phyloP scores from a whole-genome alignment of 2,329 filamentous ascomycete species.

The Ceratocystis colombiana region DNA sequence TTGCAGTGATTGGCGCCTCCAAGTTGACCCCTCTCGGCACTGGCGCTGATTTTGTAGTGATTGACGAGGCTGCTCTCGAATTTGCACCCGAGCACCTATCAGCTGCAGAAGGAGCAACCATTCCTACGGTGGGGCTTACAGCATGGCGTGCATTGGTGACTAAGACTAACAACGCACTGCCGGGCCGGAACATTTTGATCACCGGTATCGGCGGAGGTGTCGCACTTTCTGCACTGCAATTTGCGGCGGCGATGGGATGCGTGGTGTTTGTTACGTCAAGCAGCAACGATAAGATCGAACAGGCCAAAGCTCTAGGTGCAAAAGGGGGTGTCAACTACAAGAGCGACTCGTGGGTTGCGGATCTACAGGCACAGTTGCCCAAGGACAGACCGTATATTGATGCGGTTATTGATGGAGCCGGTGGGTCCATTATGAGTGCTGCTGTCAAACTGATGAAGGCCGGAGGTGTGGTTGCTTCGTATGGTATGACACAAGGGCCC shows the following conservation, averaged over 20 bases:
- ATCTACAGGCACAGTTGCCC: slow-evolving; percentile 53
- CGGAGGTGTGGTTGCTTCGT: slow-evolving; percentile 74
- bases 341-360: slow-evolving; percentile 69
- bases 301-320: slow-evolving; percentile 62
- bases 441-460: slow-evolving; percentile 59
- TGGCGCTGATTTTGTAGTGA: slow-evolving; percentile 59
- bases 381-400: slow-evolving; percentile 60
- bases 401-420: slow-evolving; percentile 81
- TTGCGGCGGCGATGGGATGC: slow-evolving; percentile 63
- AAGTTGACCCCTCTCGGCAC: slow-evolving; percentile 54
- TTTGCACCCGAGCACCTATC: slow-evolving; percentile 62
- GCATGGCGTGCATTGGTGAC: slow-evolving; percentile 77
- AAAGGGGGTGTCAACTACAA: slow-evolving; percentile 75
- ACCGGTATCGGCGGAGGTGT: slow-evolving; percentile 93
- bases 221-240: slow-evolving; percentile 69
- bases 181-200: slow-evolving; percentile 66
- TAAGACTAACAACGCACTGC: slow-evolving; percentile 57
- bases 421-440: slow-evolving; percentile 69
- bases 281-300: slow-evolving; percentile 62
- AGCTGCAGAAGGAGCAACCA: slow-evolving; percentile 65
- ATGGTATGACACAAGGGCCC: slow-evolving; percentile 82
- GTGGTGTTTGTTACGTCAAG: slow-evolving; percentile 76
- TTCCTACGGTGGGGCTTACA: slow-evolving; percentile 78
- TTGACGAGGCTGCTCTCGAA: slow-evolving; percentile 65
- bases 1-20: slow-evolving; percentile 61